A percentile compares a stretch with the other conserved stretches of the same genome.
phyloP scores from a whole-genome alignment of 768 basidiomycete species.

The Jaapia argillacea region DNA sequence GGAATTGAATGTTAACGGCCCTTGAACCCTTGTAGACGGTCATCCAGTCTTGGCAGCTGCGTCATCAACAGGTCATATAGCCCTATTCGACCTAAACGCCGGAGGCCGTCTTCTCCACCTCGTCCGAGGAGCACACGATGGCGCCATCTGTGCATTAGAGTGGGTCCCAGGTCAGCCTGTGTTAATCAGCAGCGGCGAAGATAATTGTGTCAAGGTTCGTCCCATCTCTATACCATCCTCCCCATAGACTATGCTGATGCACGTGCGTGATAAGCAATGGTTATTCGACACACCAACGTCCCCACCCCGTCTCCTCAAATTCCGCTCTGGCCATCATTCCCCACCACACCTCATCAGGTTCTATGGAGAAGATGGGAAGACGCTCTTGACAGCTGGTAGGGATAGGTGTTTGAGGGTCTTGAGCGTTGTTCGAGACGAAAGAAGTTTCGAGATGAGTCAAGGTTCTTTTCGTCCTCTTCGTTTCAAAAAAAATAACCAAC shows the following conservation, averaged over 20 bases:
- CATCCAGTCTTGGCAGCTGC: constrained; percentile 84
- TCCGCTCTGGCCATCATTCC: constrained; percentile 82
- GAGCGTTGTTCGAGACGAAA: constrained; percentile 88
- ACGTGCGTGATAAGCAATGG: constrained; percentile 70
- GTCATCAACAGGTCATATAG: constrained; percentile 80
- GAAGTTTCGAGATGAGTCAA: constrained; percentile 92
- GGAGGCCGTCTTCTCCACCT: constrained; percentile 79
- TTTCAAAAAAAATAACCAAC: background rate
- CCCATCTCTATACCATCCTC: background rate
- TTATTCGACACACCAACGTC: constrained; percentile 86
- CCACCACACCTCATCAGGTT: constrained; percentile 90
- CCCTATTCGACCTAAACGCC: constrained; percentile 86
- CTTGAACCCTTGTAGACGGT: constrained; percentile 44
- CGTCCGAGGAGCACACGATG: constrained; percentile 83
- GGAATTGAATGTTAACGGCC: no score
- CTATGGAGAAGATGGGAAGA: constrained; percentile 97
- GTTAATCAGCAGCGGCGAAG: constrained; percentile 81
- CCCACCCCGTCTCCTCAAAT: constrained; percentile 82
- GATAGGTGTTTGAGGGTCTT: constrained; percentile 87
- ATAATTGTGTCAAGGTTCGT: constrained; percentile 87
- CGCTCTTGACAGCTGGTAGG: constrained; percentile 77
- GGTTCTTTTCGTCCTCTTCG: constrained; percentile 40
- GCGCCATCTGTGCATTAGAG: constrained; percentile 69
- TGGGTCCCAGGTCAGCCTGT: constrained; percentile 94
- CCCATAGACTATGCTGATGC: no score